A percentile compares a stretch with the other conserved stretches of the same genome.
These are phyloP conservation scores for Schwanniomyces occidentalis DNA, from an alignment of 805 yeast genomes.

Conservation along the genomic window DNA sequence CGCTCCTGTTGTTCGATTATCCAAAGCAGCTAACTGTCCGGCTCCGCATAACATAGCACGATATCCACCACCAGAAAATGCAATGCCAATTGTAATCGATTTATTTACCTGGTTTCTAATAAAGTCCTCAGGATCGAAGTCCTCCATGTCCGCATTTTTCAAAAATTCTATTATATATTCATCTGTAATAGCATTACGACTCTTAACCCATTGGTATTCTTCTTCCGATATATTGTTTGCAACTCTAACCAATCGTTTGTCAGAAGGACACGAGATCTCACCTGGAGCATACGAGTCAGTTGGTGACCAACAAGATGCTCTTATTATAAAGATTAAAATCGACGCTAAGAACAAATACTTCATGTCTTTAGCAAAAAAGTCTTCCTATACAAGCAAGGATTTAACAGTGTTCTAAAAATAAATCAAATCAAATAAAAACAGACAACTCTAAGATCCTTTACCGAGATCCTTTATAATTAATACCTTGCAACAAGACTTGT, in stretches of 20 bases:
- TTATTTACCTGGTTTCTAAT: conserved; percentile 21
- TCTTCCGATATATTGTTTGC: conserved; percentile 47
- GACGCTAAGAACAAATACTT: not conserved
- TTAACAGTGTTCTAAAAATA: not conserved
- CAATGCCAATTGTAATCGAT: conserved; percentile 34
- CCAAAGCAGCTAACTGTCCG: conserved; percentile 79
- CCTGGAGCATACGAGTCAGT: conserved; percentile 65
- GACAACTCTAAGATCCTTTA: too few species aligned
- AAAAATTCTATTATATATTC: conserved; percentile 41
- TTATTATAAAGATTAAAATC: not conserved
- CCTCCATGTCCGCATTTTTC: conserved; percentile 44
- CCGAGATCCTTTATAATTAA: too few species aligned
- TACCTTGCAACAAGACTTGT: too few species aligned
- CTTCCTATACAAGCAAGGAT: not conserved
- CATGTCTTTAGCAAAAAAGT: not conserved
- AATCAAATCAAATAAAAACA: not conserved
- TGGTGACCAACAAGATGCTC: conserved; percentile 47
- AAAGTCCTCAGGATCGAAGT: conserved; percentile 47
- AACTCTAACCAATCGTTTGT: conserved; percentile 38
- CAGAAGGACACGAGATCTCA: conserved; percentile 51
- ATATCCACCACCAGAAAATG: conserved; percentile 80
- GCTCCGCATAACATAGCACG: conserved; percentile 88
- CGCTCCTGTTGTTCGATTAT: conserved; percentile 61
- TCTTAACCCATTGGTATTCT: conserved; percentile 34
- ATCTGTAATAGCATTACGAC: conserved; percentile 29